Conservation (phyloP, 192 early-diverging fungal species). For the Entomortierella lignicola region DNA sequence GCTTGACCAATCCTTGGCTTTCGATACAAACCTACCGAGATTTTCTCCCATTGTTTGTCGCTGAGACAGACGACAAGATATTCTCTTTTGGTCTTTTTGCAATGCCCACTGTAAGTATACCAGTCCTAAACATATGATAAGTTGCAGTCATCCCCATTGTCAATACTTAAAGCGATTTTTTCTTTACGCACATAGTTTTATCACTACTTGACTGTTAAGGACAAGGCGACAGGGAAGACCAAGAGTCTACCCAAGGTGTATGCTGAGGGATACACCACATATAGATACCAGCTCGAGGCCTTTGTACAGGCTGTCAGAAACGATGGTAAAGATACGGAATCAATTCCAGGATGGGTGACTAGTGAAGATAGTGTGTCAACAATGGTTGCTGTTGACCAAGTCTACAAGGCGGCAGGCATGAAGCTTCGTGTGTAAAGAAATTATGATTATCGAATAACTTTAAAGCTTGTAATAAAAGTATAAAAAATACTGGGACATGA, state of each 20-base stretch:
- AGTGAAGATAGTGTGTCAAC: slow-evolving; percentile 34
- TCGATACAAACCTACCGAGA: slow-evolving; percentile 20
- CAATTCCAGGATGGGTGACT: slow-evolving; percentile 43
- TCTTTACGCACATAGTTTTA: slow-evolving; percentile 24
- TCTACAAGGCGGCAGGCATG: slow-evolving; percentile 28
- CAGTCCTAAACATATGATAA: background rate
- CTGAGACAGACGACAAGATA: slow-evolving; percentile 49
- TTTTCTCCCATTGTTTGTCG: slow-evolving; percentile 7
- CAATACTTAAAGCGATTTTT: too few relatives aligned
- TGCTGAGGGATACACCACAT: slow-evolving; percentile 27
- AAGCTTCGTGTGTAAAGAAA: too few relatives aligned
- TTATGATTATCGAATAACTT: too few relatives aligned
- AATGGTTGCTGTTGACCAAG: slow-evolving; percentile 41
- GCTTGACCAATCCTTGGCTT: slow-evolving; percentile 32
- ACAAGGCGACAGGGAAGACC: slow-evolving; percentile 46
- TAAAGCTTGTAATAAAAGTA: too few relatives aligned
- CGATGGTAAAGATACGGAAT: background rate
- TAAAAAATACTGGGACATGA: too few relatives aligned
- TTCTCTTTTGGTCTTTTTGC: slow-evolving; percentile 41
- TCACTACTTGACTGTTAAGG: slow-evolving; percentile 44
- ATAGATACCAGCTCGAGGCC: slow-evolving; percentile 49
- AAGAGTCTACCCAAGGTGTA: slow-evolving; percentile 38
- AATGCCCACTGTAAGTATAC: slow-evolving; percentile 25
- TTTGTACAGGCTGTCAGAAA: slow-evolving; percentile 43
- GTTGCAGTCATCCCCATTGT: too few relatives aligned